Percentiles rank a stretch among this genome's conserved stretches.
Evolutionary conservation across 2,329 filamentous ascomycete species (phyloP).

Genomic region (Aspergillus persii): DNA sequence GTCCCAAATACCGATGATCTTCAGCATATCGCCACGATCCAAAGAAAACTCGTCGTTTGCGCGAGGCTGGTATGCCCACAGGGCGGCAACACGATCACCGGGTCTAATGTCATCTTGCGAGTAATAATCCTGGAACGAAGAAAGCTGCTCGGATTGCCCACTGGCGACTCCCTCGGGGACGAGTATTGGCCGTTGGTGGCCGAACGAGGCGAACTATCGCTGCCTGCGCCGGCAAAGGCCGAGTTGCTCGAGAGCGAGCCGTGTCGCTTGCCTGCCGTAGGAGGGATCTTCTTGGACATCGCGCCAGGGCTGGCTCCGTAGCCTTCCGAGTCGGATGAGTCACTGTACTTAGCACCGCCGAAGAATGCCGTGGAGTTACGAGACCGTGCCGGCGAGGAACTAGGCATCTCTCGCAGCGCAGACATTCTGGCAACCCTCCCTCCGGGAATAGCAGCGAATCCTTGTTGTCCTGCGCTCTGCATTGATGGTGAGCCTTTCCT

Average conservation of each 20-base stretch:
- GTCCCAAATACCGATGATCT: constrained; percentile 97
- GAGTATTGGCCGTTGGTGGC: constrained; percentile 70
- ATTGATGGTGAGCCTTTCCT: constrained; percentile 42
- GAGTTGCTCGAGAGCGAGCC: constrained; percentile 90
- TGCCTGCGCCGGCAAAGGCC: constrained; percentile 60
- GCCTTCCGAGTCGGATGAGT: constrained; percentile 61
- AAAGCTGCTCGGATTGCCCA: constrained; percentile 90
- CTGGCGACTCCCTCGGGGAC: constrained; percentile 77
- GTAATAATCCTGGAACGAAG: constrained; percentile 98
- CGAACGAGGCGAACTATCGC: constrained; percentile 70
- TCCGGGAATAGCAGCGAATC: constrained; percentile 75
- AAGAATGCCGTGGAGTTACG: constrained; percentile 50
- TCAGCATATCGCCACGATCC: constrained; percentile 95
- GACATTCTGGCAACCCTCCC: constrained; percentile 95
- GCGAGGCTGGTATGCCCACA: constrained; percentile 96
- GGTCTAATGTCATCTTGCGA: constrained; percentile 94
- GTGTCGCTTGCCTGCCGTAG: constrained; percentile 61
- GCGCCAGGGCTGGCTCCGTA: constrained; percentile 72
- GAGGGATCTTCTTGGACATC: constrained; percentile 51
- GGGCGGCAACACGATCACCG: constrained; percentile 80
- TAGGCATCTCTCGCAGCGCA: constrained; percentile 75
- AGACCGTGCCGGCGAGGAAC: constrained; percentile 58
- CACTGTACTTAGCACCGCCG: constrained; percentile 51
- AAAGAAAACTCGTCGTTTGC: constrained; percentile 90
- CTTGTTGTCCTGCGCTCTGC: constrained; percentile 44